A percentile compares a stretch with the other conserved stretches of the same genome.
phyloP scores from a whole-genome alignment of 2,329 filamentous ascomycete genomes.

The Botryotinia convoluta region DNA sequence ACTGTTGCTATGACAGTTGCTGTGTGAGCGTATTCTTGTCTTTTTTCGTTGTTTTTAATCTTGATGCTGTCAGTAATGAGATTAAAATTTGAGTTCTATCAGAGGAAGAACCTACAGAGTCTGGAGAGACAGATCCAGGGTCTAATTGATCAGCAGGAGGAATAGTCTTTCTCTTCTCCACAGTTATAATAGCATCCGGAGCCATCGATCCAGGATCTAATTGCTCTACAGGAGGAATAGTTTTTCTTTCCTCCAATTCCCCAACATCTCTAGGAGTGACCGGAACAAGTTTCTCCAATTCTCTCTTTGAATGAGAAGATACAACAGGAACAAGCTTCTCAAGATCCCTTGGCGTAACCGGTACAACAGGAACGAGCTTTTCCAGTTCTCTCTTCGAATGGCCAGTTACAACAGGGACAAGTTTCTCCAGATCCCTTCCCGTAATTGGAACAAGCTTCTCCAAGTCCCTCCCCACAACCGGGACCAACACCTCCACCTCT shows the following conservation, averaged over 20 bases:
- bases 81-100: neutral
- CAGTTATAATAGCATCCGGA: neutral
- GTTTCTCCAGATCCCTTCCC: neutral
- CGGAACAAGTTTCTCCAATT: neutral
- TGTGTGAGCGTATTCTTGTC: conserved; percentile 6
- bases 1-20: conserved; percentile 1
- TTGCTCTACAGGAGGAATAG: neutral
- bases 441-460: neutral
- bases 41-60: neutral
- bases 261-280: neutral
- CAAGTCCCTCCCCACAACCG: neutral
- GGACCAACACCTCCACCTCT: neutral
- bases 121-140: neutral
- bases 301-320: neutral
- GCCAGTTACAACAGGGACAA: neutral
- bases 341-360: neutral
- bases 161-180: neutral
- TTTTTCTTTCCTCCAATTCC: neutral
- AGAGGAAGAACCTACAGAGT: neutral
- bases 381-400: neutral
- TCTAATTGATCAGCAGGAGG: neutral
- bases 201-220: neutral
- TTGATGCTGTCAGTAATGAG: neutral
- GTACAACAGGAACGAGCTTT: neutral
- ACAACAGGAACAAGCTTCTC: neutral